These are phyloP conservation scores for Chionographis japonica DNA, from an alignment of 106 monocot genomes.

Conservation along the genomic window DNA sequence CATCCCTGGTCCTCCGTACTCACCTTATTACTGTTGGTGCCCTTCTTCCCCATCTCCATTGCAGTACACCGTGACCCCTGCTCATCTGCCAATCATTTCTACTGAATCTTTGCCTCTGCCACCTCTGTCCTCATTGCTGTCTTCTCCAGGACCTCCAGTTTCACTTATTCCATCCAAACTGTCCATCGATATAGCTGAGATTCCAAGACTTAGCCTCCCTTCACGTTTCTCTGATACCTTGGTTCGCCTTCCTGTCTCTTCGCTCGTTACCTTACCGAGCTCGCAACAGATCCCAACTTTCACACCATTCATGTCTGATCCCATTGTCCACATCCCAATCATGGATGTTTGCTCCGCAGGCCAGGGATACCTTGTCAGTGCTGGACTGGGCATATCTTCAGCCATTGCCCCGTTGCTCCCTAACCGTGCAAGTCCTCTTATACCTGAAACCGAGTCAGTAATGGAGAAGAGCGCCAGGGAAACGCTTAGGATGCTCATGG, in stretches of 20 bases:
- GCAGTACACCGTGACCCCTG: constrained; percentile 20
- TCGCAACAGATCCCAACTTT: constrained; percentile 73
- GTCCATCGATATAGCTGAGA: constrained; percentile 21
- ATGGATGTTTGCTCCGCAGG: constrained; percentile 87
- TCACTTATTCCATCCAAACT: constrained; percentile 21
- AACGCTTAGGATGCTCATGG: constrained; percentile 80
- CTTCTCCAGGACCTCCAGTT: constrained; percentile 7
- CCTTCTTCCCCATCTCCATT: constrained; percentile 48
- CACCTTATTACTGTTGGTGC: constrained; percentile 95
- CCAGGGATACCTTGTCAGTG: constrained; percentile 87
- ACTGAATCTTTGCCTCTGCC: constrained; percentile 48
- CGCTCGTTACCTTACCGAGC: constrained; percentile 39
- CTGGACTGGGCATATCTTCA: constrained; percentile 71
- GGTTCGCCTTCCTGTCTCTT: constrained; percentile 23
- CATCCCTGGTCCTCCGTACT: constrained; percentile 26
- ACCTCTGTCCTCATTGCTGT: constrained; percentile 48
- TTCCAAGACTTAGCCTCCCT: constrained; percentile 33
- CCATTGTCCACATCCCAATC: constrained; percentile 87
- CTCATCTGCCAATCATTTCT: constrained; percentile 7
- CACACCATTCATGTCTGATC: constrained; percentile 86
- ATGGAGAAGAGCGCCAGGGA: constrained; percentile 89
- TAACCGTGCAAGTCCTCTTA: constrained; percentile 36
- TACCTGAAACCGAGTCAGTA: constrained; percentile 49
- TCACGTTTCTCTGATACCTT: constrained; percentile 38
- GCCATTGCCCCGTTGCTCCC: constrained; percentile 49